phyloP scores from a whole-genome alignment of 257 asterid genomes.

The Solanum peruvianum region DNA sequence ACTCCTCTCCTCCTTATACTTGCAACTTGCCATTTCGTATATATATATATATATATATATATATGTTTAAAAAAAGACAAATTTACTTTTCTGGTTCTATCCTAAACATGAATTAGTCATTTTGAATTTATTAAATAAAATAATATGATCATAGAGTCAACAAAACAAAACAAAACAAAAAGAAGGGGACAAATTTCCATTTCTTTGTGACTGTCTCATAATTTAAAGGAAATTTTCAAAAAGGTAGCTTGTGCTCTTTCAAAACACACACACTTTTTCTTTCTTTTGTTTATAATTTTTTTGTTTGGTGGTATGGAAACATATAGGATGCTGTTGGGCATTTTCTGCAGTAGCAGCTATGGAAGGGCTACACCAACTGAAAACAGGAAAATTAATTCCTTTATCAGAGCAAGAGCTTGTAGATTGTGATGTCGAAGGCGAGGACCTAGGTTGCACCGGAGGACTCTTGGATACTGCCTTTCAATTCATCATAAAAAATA shows the following conservation, averaged over 20 bases:
- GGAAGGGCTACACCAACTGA: conserved; percentile 12
- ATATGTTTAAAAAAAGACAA: background rate
- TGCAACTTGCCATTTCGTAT: background rate
- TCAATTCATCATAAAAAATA: conserved; percentile 4
- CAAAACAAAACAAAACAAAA: background rate
- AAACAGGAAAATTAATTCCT: conserved; percentile 9
- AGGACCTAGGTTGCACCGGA: conserved; percentile 10
- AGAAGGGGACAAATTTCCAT: background rate
- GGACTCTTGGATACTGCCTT: conserved; percentile 21
- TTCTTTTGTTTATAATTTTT: no score
- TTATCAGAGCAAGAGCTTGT: conserved; percentile 23
- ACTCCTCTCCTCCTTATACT: background rate
- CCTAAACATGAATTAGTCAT: background rate
- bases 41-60: no score
- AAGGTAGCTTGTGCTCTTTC: background rate
- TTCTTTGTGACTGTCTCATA: background rate
- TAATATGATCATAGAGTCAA: background rate
- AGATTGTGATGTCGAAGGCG: conserved; percentile 14
- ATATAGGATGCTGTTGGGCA: conserved; percentile 21
- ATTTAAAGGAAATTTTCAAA: background rate
- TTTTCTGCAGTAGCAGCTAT: conserved; percentile 24
- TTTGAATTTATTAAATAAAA: background rate
- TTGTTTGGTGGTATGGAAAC: background rate
- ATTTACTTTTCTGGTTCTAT: background rate
- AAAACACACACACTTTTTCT: background rate